Base-by-base conservation (phyloP, 441 rosid species). In the Adansonia gregorii region DNA sequence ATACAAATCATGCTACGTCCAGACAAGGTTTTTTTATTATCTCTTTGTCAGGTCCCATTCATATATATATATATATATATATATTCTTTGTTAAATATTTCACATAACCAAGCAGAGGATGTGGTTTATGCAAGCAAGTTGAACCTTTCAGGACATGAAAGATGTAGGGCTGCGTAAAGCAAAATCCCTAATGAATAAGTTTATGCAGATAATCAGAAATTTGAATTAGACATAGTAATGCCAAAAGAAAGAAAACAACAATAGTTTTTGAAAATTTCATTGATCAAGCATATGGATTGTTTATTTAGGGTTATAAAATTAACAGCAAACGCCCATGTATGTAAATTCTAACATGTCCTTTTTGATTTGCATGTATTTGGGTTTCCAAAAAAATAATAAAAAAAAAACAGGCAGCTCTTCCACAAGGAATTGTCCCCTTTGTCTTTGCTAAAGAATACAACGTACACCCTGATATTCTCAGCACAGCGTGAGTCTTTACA, bases 371-470 rank as follows among this genome's bases (percentile, higher is more conserved):
- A 55, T 80, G 78, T 68, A 56, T 8, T 31, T 76, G 76, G 72
- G 54, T 59, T 67, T 22, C 54, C 54, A 55, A 76, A 73, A 59
- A 63, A 78, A 67, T 31, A 8, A 35, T 35, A 35, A 35, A 54
- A 17, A 15, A 15, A 54, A 20, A 71, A 85, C 94, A 92, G 97
- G 92, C 97, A 80, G 88, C 97, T 77, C 90, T 92, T 45, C 97
- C 97, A 20, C 97, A 92, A 76, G 97, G 97, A 70, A 92, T 92
- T 85, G 97, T 90, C 67, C 97, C 97, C 84, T 92, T 92, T 75
- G 97, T 92, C 84, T 92, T 92, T 67, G 94, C 97, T 15, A 92
- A 92, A 84, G 97, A 92, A 68, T 92, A 92, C 86, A 89, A 86
- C 78, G 85, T 92, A 67, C 93, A 92, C 81, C 93, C 97, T 56